Evolutionary conservation across 2,329 filamentous ascomycete genomes (phyloP).

Genomic region (Alternaria novae-zelandiae): DNA sequence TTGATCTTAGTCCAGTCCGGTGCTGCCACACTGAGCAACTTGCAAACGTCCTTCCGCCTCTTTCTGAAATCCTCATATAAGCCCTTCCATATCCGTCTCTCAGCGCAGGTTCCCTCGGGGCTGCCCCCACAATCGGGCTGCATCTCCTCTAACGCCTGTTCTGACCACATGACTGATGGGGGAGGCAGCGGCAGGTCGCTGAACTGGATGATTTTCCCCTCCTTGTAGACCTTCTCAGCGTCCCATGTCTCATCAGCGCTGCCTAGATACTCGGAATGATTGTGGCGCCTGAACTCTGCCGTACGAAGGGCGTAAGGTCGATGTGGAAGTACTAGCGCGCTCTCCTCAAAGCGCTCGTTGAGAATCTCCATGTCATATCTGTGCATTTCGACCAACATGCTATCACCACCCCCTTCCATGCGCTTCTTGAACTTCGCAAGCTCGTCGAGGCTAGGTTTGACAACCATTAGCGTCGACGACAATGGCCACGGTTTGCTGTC

Average conservation of each 20-base stretch:
- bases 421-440: constrained; percentile 49
- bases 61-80: constrained; percentile 54
- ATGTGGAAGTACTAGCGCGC: constrained; percentile 68
- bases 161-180: constrained; percentile 61
- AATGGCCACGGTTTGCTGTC: constrained; percentile 61
- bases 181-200: constrained; percentile 75
- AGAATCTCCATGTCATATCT: constrained; percentile 72
- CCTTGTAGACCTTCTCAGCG: constrained; percentile 60
- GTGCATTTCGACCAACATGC: constrained; percentile 37
- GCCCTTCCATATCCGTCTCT: constrained; percentile 53
- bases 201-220: constrained; percentile 73
- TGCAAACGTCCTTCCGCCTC: constrained; percentile 51
- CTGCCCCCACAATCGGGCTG: constrained; percentile 53
- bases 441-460: constrained; percentile 64
- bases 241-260: constrained; percentile 65
- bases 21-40: constrained; percentile 47
- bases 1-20: constrained; percentile 47
- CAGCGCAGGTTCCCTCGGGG: constrained; percentile 40
- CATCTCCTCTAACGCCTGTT: constrained; percentile 50
- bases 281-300: constrained; percentile 65
- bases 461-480: constrained; percentile 67
- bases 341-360: constrained; percentile 66
- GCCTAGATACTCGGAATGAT: constrained; percentile 62
- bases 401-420: constrained; percentile 37
- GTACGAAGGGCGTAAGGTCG: constrained; percentile 67